Evolutionary conservation across 2,329 filamentous ascomycete species (phyloP).

Genomic region (Monilinia fructigena): DNA sequence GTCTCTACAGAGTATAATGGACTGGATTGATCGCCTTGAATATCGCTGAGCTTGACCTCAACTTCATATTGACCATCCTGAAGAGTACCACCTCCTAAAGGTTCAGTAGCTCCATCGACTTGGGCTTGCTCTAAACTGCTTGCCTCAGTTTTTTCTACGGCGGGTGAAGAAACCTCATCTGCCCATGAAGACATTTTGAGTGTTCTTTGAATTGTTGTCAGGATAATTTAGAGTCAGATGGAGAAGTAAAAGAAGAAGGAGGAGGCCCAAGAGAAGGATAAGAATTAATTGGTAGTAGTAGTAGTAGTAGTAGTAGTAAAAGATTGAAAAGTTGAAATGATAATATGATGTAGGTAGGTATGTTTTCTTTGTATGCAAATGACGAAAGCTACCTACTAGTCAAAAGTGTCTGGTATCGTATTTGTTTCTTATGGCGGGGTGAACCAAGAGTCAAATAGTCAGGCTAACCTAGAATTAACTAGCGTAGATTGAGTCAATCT

Average conservation of each 20-base stretch:
- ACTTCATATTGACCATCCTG: conserved; percentile 80
- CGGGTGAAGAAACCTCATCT: conserved; percentile 43
- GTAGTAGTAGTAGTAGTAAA: neutral
- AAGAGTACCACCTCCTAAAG: conserved; percentile 51
- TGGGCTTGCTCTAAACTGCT: conserved; percentile 36
- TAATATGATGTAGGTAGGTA: neutral
- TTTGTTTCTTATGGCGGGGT: conserved; percentile 3
- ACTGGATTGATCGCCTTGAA: conserved; percentile 82
- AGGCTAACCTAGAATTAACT: conserved; percentile 4
- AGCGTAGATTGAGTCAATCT: neutral
- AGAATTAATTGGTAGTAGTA: neutral
- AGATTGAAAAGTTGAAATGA: conserved; percentile 4
- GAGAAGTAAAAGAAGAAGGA: neutral
- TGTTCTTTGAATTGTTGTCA: conserved; percentile 22
- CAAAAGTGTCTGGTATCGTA: too few species aligned
- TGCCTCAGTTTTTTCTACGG: conserved; percentile 25
- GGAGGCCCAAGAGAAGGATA: too few species aligned
- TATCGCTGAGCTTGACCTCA: conserved; percentile 85
- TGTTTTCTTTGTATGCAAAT: neutral
- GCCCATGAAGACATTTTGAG: conserved; percentile 41
- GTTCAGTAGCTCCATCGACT: conserved; percentile 47
- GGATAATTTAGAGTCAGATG: neutral
- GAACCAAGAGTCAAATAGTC: neutral
- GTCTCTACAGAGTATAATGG: conserved; percentile 81
- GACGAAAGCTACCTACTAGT: too few species aligned